Evolutionary conservation across 345 rosid species (phyloP).

Genomic region (Salix arbutifolia): DNA sequence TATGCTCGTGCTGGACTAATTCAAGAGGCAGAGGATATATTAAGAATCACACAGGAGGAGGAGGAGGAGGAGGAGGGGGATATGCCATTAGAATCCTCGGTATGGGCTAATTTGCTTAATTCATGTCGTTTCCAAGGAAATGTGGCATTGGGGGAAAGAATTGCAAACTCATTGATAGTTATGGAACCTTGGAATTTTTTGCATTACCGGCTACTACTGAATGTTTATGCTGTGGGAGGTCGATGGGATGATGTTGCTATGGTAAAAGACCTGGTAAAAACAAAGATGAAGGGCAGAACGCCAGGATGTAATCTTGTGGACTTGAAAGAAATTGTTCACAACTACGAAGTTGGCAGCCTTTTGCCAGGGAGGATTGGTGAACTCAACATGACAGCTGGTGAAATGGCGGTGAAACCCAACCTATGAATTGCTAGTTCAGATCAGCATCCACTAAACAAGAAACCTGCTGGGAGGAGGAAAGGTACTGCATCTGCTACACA

Average conservation of each 20-base stretch:
- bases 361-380: conserved; percentile 15
- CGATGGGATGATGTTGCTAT: conserved; percentile 51
- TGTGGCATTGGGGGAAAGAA: conserved; percentile 42
- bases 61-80: conserved; percentile 16
- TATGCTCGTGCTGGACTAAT: conserved; percentile 34
- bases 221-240: conserved; percentile 54
- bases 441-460: neutral
- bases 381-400: neutral
- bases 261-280: conserved; percentile 46
- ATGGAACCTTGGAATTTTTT: conserved; percentile 50
- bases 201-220: conserved; percentile 51
- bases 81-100: conserved; percentile 37
- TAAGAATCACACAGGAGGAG: conserved; percentile 39
- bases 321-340: conserved; percentile 59
- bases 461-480: neutral
- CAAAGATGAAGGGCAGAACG: conserved; percentile 35
- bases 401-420: conserved; percentile 2
- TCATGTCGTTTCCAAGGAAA: conserved; percentile 46
- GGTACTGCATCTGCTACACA: neutral
- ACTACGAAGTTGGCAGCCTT: conserved; percentile 17
- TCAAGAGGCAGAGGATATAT: conserved; percentile 45
- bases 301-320: conserved; percentile 61
- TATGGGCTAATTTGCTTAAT: conserved; percentile 53
- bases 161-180: conserved; percentile 45
- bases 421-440: neutral